Evolutionary conservation across 2,329 filamentous ascomycete genomes (phyloP).

Genomic region (Mycosphaerella sp.): DNA sequence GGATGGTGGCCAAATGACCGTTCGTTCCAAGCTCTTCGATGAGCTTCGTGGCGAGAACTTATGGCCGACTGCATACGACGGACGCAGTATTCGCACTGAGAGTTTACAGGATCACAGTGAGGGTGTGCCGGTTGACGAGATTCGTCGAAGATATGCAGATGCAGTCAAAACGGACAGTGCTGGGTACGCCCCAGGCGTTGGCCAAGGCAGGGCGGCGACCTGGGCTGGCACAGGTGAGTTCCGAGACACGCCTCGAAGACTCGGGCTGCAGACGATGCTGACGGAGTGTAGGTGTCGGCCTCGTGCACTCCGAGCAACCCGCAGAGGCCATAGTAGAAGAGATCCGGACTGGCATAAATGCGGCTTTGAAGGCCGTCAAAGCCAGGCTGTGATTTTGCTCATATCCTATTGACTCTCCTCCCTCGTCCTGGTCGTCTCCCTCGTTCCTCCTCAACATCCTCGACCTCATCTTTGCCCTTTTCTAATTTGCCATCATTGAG

Average conservation of each 20-base stretch:
- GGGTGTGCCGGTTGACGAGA: constrained; percentile 39
- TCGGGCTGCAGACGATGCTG: no score
- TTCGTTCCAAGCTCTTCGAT: constrained; percentile 49
- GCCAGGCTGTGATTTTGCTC: constrained; percentile 16
- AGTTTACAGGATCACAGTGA: constrained; percentile 42
- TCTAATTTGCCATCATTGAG: constrained; percentile 58
- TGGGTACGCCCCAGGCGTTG: constrained; percentile 42
- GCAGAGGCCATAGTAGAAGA: constrained; percentile 50
- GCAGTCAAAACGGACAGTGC: constrained; percentile 46
- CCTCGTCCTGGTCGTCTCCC: constrained; percentile 20
- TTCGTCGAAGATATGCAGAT: constrained; percentile 40
- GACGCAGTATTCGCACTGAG: constrained; percentile 51
- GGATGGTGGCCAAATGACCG: constrained; percentile 49
- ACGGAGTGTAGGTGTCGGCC: constrained; percentile 41
- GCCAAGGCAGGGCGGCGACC: constrained; percentile 50
- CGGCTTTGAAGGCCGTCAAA: background rate
- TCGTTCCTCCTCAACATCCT: constrained; percentile 45
- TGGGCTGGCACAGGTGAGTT: constrained; percentile 45
- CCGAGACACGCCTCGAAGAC: no score
- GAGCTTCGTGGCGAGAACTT: constrained; percentile 49
- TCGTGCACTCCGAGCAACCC: constrained; percentile 47
- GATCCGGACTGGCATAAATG: constrained; percentile 30
- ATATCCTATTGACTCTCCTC: constrained; percentile 24
- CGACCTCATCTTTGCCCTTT: constrained; percentile 77
- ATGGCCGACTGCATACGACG: constrained; percentile 55